A percentile compares a stretch with the other conserved stretches of the same genome.
Conservation (phyloP, 352 stramenopile species). For the Elongisporangium prolatum region DNA sequence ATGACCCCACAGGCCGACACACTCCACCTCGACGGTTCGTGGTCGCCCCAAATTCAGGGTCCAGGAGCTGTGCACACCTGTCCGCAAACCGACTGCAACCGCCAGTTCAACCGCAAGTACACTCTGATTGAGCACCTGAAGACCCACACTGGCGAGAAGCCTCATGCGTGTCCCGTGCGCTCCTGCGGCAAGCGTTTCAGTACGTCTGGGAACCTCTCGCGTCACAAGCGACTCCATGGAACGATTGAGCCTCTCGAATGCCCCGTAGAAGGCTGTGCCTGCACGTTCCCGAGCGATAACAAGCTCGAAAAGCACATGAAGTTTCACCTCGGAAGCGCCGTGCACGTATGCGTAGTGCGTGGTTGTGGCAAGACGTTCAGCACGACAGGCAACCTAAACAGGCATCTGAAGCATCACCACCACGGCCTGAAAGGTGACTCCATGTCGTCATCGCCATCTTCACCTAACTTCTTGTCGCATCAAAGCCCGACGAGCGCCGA, state of each 20-base stretch:
- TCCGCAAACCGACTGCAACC: conserved; percentile 7
- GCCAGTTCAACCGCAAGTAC: conserved; percentile 23
- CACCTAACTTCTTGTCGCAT: background rate
- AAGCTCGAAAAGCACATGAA: conserved; percentile 35
- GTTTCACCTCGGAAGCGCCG: conserved; percentile 32
- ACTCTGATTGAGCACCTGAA: conserved; percentile 34
- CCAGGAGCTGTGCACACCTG: conserved; percentile 14
- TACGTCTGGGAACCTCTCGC: conserved; percentile 37
- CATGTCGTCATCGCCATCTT: conserved; percentile 8
- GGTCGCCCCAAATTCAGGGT: background rate
- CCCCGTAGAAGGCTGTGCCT: conserved; percentile 18
- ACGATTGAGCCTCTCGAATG: conserved; percentile 20
- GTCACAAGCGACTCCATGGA: conserved; percentile 32
- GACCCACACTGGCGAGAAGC: conserved; percentile 35
- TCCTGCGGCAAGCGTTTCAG: conserved; percentile 35
- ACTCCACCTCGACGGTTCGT: background rate
- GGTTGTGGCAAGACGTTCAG: conserved; percentile 55
- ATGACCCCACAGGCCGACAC: background rate
- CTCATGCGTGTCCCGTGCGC: conserved; percentile 26
- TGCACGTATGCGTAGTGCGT: conserved; percentile 28
- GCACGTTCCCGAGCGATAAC: conserved; percentile 22
- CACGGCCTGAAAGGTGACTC: conserved; percentile 19
- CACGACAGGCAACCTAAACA: conserved; percentile 59
- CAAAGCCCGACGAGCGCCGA: conserved; percentile 1
- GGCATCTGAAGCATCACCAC: conserved; percentile 39